phyloP scores from a whole-genome alignment of 257 asterid genomes.

The Solanum etuberosum region DNA sequence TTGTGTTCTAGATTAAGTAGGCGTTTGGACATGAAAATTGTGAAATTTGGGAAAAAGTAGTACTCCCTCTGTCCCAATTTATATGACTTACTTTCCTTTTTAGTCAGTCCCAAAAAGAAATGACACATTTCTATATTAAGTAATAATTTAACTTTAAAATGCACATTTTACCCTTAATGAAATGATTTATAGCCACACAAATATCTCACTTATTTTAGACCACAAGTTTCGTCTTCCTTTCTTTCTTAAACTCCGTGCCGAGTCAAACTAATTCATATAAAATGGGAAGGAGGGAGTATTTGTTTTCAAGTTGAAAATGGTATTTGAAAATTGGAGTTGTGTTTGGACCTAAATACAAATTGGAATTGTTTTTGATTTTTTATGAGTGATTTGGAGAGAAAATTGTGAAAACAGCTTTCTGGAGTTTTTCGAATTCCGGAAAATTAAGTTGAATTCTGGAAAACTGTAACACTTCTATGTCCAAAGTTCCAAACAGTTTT shows the following conservation, averaged over 20 bases:
- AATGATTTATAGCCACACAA: too few relatives aligned
- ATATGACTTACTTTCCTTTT: too few relatives aligned
- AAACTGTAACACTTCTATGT: neutral
- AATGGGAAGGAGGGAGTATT: neutral
- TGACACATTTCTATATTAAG: too few relatives aligned
- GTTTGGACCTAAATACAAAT: neutral
- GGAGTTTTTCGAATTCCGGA: neutral
- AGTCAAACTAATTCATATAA: neutral
- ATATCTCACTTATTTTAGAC: too few relatives aligned
- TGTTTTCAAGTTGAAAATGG: neutral
- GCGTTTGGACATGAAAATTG: neutral
- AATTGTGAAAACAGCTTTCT: neutral
- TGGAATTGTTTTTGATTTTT: neutral
- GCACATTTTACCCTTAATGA: too few relatives aligned
- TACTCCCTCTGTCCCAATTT: too few relatives aligned
- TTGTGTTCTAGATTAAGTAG: neutral
- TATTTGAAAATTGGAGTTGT: neutral
- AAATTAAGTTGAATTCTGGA: neutral
- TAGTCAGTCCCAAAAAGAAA: too few relatives aligned
- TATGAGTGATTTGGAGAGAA: neutral
- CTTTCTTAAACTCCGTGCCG: too few relatives aligned
- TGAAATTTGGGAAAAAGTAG: neutral
- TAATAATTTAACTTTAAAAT: too few relatives aligned
- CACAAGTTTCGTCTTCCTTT: too few relatives aligned
- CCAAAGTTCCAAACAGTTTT: neutral